Base-by-base conservation (phyloP, 225 moss, liverwort and hornwort genomes). In the Lunularia cruciata region DNA sequence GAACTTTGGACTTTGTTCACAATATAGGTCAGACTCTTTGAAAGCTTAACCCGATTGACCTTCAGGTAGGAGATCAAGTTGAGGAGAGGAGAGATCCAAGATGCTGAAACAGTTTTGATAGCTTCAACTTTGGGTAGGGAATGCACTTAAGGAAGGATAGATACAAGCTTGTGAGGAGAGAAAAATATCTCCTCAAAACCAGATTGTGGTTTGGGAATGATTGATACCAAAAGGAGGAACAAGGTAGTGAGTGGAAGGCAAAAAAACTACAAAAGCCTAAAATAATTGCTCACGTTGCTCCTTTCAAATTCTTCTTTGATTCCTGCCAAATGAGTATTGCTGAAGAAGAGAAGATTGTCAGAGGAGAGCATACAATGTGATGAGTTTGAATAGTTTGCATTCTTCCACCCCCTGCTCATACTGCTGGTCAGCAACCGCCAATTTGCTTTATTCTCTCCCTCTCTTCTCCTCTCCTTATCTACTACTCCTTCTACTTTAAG, bases 361-460 rank as follows among this genome's bases (percentile, higher is more conserved):
- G 34, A 11, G 67, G 57, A 67, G 73, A 31, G 73, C 68, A 75
- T 55, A 75, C 58, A 73, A 53, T 65, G 37, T 67, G 74, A 59
- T 57, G 74, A 75, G 47, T 46, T 49, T 75, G 65, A 64, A 73
- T 46, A 39, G 54, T 53, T 49, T 27, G 68, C 36, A 47, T 45
- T 60, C 42, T 68, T 56, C 57, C 74, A 75, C 66, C 74, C 67
- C 74, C 74, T 75, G 67, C 74, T 75, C 74, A 75, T 67, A 75
- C 55, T 75, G 47, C 66, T 59, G 45, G 67, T 75, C 74, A 75
- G 67, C 74, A 59, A 67, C 34, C 35, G 71, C 60, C 71, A 30
- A 32, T 72, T 28, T 42, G 40, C 40, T 25, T 18, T 36, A 33
- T 59, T 46, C 47, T 48, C 42, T 33, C 35, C 19, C 49, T 63